Conservation (phyloP, 441 rosid species). For the Metrosideros polymorpha region DNA sequence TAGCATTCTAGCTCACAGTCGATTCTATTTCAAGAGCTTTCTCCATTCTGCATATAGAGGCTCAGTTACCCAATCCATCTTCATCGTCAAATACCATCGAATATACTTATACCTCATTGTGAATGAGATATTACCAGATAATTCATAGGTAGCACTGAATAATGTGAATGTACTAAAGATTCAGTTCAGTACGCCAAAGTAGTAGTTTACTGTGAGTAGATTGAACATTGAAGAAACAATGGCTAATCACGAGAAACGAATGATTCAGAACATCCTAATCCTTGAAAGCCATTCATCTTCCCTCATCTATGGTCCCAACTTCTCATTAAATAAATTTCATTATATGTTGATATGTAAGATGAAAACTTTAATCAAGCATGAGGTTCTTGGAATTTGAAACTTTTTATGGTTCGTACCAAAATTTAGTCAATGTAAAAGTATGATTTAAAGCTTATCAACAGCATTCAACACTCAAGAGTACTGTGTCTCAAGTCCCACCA, state of each 20-base stretch:
- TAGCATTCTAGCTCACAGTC: background rate
- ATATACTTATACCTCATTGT: background rate
- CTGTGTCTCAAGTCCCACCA: background rate
- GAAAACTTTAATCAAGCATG: background rate
- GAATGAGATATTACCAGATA: background rate
- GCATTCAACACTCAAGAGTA: background rate
- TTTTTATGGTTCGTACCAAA: background rate
- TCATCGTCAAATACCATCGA: background rate
- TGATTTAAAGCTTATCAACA: background rate
- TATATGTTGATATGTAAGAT: background rate
- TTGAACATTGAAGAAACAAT: background rate
- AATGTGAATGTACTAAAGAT: background rate
- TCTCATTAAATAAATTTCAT: background rate
- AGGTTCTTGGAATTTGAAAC: background rate
- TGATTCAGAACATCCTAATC: background rate
- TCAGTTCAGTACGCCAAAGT: background rate
- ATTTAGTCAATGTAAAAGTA: background rate
- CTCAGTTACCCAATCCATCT: background rate
- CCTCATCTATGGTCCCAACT: background rate
- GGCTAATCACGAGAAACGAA: background rate
- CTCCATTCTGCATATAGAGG: background rate
- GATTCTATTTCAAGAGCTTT: background rate
- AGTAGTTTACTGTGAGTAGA: background rate
- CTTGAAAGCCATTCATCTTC: background rate
- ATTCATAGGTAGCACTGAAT: background rate